Percentiles rank a stretch among this genome's conserved stretches.
Conservation (phyloP, 257 asterid species). For the Solanum rostratum region DNA sequence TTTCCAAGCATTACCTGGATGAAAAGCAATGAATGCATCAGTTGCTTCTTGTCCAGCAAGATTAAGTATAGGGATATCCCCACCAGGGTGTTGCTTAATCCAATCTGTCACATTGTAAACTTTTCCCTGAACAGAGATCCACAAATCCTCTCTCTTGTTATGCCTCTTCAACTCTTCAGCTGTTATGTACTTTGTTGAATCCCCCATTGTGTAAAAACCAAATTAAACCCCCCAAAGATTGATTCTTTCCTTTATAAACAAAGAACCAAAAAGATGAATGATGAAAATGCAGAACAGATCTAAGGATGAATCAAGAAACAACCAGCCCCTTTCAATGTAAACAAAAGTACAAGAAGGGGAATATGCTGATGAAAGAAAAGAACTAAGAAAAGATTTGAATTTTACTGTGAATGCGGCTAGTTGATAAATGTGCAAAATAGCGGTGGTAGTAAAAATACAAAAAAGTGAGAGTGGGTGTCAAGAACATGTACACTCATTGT, state of each 20-base stretch:
- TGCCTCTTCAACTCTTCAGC: slow-evolving; percentile 25
- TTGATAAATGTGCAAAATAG: neutral
- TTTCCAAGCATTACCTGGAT: slow-evolving; percentile 39
- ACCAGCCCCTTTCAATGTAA: neutral
- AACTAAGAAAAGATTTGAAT: neutral
- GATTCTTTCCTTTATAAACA: neutral
- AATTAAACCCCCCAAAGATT: neutral
- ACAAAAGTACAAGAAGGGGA: neutral
- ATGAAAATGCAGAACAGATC: neutral
- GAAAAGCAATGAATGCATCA: slow-evolving; percentile 42
- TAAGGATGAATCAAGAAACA: neutral
- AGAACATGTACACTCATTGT: neutral
- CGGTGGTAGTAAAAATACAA: neutral
- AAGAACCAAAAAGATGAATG: no score
- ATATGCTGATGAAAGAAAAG: neutral
- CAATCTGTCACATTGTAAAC: slow-evolving; percentile 32
- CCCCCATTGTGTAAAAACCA: neutral
- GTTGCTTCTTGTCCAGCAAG: slow-evolving; percentile 39
- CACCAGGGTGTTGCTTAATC: slow-evolving; percentile 36
- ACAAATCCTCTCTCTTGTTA: slow-evolving; percentile 19
- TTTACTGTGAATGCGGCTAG: neutral
- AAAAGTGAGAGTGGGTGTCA: neutral
- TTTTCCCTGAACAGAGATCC: slow-evolving; percentile 36
- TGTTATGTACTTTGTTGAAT: slow-evolving; percentile 12
- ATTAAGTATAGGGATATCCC: slow-evolving; percentile 21